Percentiles rank a stretch among this genome's conserved stretches.
phyloP scores from a whole-genome alignment of 306 rosid genomes.

The Vigna unguiculata region DNA sequence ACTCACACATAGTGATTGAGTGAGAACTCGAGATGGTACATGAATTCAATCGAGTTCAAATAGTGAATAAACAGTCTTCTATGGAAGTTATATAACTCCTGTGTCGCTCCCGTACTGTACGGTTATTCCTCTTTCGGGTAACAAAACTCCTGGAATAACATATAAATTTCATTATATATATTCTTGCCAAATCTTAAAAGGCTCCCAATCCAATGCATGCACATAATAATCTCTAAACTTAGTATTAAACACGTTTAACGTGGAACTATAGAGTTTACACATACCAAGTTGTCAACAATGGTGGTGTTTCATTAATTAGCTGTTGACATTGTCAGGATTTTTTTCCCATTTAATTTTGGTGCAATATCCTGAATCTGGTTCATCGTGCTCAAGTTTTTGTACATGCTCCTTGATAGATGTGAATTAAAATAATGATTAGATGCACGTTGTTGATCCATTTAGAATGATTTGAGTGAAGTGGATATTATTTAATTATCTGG shows the following conservation, averaged over 20 bases:
- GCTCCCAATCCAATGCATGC: background rate
- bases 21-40: background rate
- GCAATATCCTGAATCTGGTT: background rate
- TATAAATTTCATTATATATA: background rate
- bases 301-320: background rate
- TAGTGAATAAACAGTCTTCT: background rate
- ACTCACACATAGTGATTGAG: background rate
- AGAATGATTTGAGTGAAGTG: background rate
- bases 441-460: background rate
- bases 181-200: background rate
- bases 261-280: background rate
- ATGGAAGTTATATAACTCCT: background rate
- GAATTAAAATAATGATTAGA: constrained; percentile 12
- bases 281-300: background rate
- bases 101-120: background rate
- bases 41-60: background rate
- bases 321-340: background rate
- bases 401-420: background rate
- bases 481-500: constrained; percentile 30
- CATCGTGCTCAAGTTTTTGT: no score
- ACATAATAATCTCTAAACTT: background rate
- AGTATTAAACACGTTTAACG: background rate
- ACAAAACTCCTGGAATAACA: background rate
- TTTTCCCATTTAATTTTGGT: background rate
- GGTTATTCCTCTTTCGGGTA: background rate